phyloP scores from a whole-genome alignment of 2,329 filamentous ascomycete genomes.

The Huntiella bhutanensis region DNA sequence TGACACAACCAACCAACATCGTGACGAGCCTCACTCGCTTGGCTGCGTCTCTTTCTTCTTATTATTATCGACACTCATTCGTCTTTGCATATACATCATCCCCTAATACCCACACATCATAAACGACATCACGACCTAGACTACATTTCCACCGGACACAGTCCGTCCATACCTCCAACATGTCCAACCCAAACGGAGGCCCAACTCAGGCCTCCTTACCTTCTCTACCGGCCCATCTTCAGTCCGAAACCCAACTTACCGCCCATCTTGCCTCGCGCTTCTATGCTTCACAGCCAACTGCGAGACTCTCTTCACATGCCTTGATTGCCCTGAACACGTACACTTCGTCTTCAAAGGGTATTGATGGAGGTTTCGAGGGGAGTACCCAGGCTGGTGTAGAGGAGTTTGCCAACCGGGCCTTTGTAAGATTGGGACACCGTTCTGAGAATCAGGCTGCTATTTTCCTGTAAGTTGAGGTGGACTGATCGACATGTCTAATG shows the following conservation, averaged over 20 bases:
- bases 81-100: no score
- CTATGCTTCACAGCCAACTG: constrained; percentile 76
- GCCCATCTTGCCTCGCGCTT: constrained; percentile 76
- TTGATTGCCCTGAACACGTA: constrained; percentile 90
- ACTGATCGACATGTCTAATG: not conserved
- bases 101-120: not conserved
- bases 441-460: constrained; percentile 86
- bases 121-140: not conserved
- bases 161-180: constrained; percentile 1
- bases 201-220: constrained; percentile 55
- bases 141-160: not conserved
- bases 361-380: constrained; percentile 78
- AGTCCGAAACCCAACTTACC: constrained; percentile 61
- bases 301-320: constrained; percentile 75
- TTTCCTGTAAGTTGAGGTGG: constrained; percentile 53
- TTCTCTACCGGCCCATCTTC: constrained; percentile 64
- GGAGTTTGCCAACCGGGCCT: constrained; percentile 75
- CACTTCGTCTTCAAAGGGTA: constrained; percentile 68
- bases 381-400: constrained; percentile 86
- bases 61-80: no score
- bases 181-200: constrained; percentile 20
- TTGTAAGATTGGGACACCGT: constrained; percentile 64
- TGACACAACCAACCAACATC: no score
- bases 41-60: no score
- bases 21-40: no score